Evolutionary conservation across 805 yeast genomes (phyloP), one percentile per base, ranked within the genome.

Genomic region (Lipomyces starkeyi): DNA sequence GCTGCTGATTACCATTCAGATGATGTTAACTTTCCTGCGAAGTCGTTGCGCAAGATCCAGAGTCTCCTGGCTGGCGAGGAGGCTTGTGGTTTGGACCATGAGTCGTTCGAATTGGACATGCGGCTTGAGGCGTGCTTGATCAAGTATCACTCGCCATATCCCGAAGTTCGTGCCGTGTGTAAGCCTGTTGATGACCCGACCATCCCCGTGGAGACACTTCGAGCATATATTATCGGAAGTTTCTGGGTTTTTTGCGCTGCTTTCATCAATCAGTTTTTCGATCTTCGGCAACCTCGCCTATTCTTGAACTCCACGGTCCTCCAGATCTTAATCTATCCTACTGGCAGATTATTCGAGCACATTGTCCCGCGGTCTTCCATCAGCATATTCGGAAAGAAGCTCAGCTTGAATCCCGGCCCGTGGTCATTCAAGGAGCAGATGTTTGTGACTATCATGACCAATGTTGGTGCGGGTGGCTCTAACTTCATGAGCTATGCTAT

Each of bases 381-480:
- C 66, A 86, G 86, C 73, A 88, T 89, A 7, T 54, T 64, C 11
- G 83, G 86, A 58, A 78, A 73, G 25, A 79, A 81, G 71, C 74
- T 77, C 77, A 79, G 74, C 72, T 75, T 87, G 66, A 87, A 86
- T 73, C 89, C 89, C 4, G 88, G 90, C 13, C 88, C 88, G 20
- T 88, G 89, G 87, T 79, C 81, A 49, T 80, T 76, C 69, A 88
- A 88, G 74, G 90, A 87, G 74, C 91, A 87, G 76, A 86, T 87
- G 89, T 80, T 87, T 68, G 80, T 88, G 11, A 84, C 91, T 70
- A 71, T 82, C 55, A 76, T 81, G 63, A 65, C 63, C 27, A 67
- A 67, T 59, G 61, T 61, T 47, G 70, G 70, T 7, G 55, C 63
- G 17, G 55, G 58, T 20, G 29, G 53, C 4, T 43, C 67, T 9